Percentiles rank a stretch among this genome's conserved stretches.
Evolutionary conservation across 2,329 filamentous ascomycete genomes (phyloP).

Genomic region (Apiospora pterosperma): DNA sequence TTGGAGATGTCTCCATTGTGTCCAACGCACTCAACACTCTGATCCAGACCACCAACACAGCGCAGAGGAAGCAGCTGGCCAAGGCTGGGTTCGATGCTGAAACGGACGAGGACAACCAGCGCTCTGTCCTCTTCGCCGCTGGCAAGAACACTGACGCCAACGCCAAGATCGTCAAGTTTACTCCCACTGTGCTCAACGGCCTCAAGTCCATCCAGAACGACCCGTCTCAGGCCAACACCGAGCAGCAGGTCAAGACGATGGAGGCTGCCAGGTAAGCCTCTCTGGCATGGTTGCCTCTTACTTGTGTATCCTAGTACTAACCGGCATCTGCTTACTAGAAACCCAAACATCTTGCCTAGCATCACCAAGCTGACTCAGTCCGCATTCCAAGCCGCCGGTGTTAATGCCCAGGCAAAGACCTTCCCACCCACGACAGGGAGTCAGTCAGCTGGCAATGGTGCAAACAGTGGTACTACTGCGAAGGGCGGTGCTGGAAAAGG

Average conservation of each 20-base stretch:
- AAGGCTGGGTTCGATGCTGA: slow-evolving; percentile 13
- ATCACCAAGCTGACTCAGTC: slow-evolving; percentile 13
- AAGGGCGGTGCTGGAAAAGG: background rate
- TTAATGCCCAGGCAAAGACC: slow-evolving; percentile 5
- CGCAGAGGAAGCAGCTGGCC: slow-evolving; percentile 5
- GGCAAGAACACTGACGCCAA: slow-evolving; percentile 12
- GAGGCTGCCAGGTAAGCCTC: slow-evolving; percentile 11
- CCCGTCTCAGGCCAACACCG: slow-evolving; percentile 12
- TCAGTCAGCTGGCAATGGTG: background rate
- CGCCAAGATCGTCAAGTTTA: slow-evolving; percentile 14
- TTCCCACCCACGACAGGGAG: slow-evolving; percentile 8
- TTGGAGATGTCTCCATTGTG: slow-evolving; percentile 8
- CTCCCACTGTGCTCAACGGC: slow-evolving; percentile 12
- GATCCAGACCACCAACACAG: slow-evolving; percentile 5
- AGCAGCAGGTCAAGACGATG: slow-evolving; percentile 10
- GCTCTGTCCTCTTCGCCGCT: slow-evolving; percentile 11
- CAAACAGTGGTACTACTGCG: background rate
- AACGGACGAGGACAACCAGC: slow-evolving; percentile 13
- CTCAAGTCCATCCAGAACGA: slow-evolving; percentile 13
- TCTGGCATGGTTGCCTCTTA: background rate
- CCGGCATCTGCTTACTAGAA: slow-evolving; percentile 2
- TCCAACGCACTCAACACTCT: slow-evolving; percentile 10
- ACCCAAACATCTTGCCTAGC: slow-evolving; percentile 15
- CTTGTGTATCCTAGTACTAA: background rate
- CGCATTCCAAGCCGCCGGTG: slow-evolving; percentile 10